These are phyloP conservation scores for Saccharomycopsis sp. DNA, from an alignment of 805 yeast genomes.

Conservation along the genomic window DNA sequence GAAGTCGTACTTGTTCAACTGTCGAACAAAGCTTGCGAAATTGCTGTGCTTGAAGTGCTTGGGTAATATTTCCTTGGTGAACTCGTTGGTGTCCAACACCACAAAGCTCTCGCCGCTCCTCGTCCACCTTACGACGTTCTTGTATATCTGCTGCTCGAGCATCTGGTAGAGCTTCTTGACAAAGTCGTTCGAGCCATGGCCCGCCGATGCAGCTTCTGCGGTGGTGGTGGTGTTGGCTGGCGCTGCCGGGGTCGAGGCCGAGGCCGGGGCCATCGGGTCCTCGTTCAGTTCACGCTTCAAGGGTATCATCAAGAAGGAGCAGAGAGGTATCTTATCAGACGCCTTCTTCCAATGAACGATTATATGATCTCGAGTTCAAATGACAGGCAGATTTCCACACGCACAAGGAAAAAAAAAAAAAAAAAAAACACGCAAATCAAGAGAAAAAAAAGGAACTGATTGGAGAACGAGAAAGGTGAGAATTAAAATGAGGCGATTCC, in stretches of 20 bases:
- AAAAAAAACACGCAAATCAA: conserved; percentile 6
- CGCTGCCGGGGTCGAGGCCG: too few relatives aligned
- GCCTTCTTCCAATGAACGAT: background rate
- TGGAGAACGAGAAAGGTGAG: background rate
- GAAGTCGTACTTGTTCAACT: conserved; percentile 92
- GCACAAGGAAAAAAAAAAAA: background rate
- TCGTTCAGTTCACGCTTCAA: too few relatives aligned
- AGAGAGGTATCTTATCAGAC: too few relatives aligned
- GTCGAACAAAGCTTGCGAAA: conserved; percentile 91
- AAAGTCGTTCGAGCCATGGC: conserved; percentile 57
- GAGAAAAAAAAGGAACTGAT: background rate
- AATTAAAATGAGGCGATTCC: too few relatives aligned
- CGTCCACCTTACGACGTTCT: conserved; percentile 78
- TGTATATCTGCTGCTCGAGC: conserved; percentile 74
- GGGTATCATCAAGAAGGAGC: too few relatives aligned
- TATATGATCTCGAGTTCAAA: background rate
- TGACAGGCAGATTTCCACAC: too few relatives aligned
- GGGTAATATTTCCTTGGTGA: conserved; percentile 82
- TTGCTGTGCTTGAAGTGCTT: conserved; percentile 91
- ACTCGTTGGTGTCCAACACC: conserved; percentile 81
- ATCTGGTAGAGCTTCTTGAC: conserved; percentile 73
- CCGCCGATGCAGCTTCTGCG: background rate
- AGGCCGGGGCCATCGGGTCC: too few relatives aligned
- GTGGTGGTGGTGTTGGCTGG: background rate
- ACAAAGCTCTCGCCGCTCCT: conserved; percentile 78